Conservation (phyloP, 495 filamentous ascomycete species). For the Delitschia confertaspora region DNA sequence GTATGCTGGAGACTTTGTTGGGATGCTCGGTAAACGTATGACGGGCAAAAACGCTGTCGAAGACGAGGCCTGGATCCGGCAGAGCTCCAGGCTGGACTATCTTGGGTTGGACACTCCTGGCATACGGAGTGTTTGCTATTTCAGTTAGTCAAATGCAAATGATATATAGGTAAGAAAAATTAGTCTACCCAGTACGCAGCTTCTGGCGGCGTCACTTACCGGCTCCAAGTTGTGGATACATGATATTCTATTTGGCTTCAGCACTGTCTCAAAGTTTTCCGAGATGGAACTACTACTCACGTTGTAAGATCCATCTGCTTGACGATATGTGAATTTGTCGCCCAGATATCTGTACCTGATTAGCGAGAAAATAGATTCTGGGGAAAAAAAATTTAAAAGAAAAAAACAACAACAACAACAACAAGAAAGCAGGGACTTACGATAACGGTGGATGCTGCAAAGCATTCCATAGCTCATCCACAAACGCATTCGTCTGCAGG, state of each 20-base stretch:
- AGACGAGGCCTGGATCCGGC: constrained; percentile 46
- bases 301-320: constrained; percentile 63
- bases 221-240: constrained; percentile 47
- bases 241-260: constrained; percentile 36
- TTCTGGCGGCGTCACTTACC: not conserved
- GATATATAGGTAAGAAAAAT: too few relatives aligned
- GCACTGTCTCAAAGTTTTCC: not conserved
- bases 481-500: constrained; percentile 50
- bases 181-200: not conserved
- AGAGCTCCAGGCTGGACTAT: constrained; percentile 45
- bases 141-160: not conserved
- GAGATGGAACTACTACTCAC: not conserved
- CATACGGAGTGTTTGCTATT: constrained; percentile 46
- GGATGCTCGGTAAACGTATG: constrained; percentile 47
- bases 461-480: constrained; percentile 61
- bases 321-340: constrained; percentile 57
- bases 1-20: constrained; percentile 50
- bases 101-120: constrained; percentile 44
- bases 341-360: constrained; percentile 48
- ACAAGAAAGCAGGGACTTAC: constrained; percentile 13
- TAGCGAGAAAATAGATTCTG: not conserved
- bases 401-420: too few relatives aligned
- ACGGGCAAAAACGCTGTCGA: constrained; percentile 47
- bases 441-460: constrained; percentile 45
- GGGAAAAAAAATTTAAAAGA: too few relatives aligned